phyloP scores from a whole-genome alignment of 305 asterid genomes.

The Fraxinus latifolia region DNA sequence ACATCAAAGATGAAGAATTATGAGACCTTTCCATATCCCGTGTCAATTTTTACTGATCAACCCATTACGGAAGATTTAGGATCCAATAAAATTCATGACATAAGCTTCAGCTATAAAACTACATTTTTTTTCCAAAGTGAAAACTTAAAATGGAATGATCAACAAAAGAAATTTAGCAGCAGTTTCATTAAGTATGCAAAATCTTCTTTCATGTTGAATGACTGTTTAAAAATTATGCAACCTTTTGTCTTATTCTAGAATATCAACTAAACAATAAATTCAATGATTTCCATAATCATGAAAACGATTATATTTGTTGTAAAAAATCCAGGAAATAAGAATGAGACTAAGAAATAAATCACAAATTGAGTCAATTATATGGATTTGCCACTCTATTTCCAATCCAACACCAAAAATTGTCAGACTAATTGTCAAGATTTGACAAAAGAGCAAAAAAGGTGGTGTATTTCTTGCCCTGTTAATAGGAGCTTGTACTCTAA shows the following conservation, averaged over 20 bases:
- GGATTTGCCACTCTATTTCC: not conserved
- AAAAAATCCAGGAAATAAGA: not conserved
- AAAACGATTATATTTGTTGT: not conserved
- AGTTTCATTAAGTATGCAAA: not conserved
- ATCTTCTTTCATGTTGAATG: not conserved
- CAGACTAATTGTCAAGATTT: not conserved
- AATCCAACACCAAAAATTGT: not conserved
- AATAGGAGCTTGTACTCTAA: slow-evolving; percentile 5
- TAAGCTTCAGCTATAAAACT: not conserved
- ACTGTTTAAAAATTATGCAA: not conserved
- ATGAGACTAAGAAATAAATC: not conserved
- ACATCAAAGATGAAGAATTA: not conserved
- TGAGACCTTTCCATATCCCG: not conserved
- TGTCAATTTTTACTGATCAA: not conserved
- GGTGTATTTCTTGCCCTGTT: not conserved
- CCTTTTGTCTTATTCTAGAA: not conserved
- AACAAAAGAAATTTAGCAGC: not conserved
- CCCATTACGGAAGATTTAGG: not conserved
- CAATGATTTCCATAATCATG: not conserved
- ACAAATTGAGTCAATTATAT: not conserved
- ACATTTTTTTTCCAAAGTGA: not conserved
- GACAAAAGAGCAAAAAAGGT: not conserved
- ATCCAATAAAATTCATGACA: not conserved
- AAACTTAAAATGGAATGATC: not conserved
- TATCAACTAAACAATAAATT: not conserved